Percentiles rank a stretch among this genome's conserved stretches.
phyloP scores from a whole-genome alignment of 352 stramenopile species.

The Peronospora tabacina region DNA sequence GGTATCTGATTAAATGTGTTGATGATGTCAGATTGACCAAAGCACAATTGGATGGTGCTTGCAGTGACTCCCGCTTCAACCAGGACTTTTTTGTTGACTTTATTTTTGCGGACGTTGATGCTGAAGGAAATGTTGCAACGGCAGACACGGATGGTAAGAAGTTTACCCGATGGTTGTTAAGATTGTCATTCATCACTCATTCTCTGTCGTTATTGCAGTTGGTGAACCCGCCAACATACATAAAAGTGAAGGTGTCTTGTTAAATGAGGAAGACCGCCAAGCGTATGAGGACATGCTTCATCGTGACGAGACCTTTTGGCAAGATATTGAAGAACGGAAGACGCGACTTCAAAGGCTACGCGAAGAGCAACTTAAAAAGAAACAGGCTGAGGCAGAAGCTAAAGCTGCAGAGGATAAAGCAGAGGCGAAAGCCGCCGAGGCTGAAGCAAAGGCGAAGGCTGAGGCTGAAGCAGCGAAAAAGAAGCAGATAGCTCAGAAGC shows the following conservation, averaged over 20 bases:
- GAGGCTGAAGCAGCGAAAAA: slow-evolving; percentile 25
- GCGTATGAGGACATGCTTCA: slow-evolving; percentile 86
- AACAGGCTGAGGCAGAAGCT: slow-evolving; percentile 47
- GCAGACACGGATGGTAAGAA: slow-evolving; percentile 14
- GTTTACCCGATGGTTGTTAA: background rate
- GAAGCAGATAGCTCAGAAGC: slow-evolving; percentile 25
- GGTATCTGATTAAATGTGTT: background rate
- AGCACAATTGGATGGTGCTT: slow-evolving; percentile 93
- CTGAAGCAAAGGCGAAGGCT: slow-evolving; percentile 30
- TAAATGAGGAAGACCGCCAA: slow-evolving; percentile 76
- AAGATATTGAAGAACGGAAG: slow-evolving; percentile 78
- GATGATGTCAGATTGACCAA: slow-evolving; percentile 85
- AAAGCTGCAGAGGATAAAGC: slow-evolving; percentile 31
- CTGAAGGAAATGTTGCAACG: slow-evolving; percentile 36
- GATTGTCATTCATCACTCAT: background rate
- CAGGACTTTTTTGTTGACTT: slow-evolving; percentile 96
- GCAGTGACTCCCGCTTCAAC: slow-evolving; percentile 88
- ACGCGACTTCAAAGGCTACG: slow-evolving; percentile 58
- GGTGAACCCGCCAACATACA: slow-evolving; percentile 18
- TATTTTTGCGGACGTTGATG: slow-evolving; percentile 92
- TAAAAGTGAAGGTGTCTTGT: slow-evolving; percentile 59
- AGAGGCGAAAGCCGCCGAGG: no score
- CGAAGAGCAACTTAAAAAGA: slow-evolving; percentile 64
- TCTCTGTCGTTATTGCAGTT: slow-evolving; percentile 6
- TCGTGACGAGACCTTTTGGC: slow-evolving; percentile 80